Percentiles rank a stretch among this genome's conserved stretches.
Evolutionary conservation across 495 filamentous ascomycete genomes (phyloP).

Genomic region (Aspergillus incahuasiensis): DNA sequence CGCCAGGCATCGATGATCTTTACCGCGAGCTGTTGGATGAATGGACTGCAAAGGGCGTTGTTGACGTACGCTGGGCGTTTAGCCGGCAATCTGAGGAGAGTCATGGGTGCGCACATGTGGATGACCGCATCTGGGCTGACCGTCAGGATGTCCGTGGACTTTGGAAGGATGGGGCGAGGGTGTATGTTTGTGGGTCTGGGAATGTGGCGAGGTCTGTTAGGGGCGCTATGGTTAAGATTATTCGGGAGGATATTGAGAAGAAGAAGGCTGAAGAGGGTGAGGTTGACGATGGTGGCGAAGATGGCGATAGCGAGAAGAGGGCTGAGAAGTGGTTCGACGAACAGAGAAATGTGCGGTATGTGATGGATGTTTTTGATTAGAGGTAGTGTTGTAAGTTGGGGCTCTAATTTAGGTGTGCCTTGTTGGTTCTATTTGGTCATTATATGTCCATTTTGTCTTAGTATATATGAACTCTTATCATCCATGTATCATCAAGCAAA

Average conservation of each 20-base stretch:
- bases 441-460: too few species aligned
- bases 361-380: constrained; percentile 8
- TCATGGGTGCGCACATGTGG: not conserved
- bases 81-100: not conserved
- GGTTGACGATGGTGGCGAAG: not conserved
- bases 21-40: constrained; percentile 22
- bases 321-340: not conserved
- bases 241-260: not conserved
- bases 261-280: too few species aligned
- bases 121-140: constrained; percentile 1
- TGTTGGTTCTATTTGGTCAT: too few species aligned
- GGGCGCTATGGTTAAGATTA: not conserved
- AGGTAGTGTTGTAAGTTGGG: not conserved
- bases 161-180: constrained; percentile 2
- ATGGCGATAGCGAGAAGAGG: not conserved
- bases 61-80: constrained; percentile 1
- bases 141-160: not conserved
- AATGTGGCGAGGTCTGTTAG: not conserved
- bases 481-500: too few species aligned
- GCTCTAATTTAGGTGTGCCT: too few species aligned
- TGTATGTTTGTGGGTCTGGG: constrained; percentile 12
- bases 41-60: constrained; percentile 3
- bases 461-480: too few species aligned
- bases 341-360: constrained; percentile 4
- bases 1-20: constrained; percentile 28